These are phyloP conservation scores for Coniferiporia weirii DNA, from an alignment of 1,284 basidiomycete species.

Conservation along the genomic window DNA sequence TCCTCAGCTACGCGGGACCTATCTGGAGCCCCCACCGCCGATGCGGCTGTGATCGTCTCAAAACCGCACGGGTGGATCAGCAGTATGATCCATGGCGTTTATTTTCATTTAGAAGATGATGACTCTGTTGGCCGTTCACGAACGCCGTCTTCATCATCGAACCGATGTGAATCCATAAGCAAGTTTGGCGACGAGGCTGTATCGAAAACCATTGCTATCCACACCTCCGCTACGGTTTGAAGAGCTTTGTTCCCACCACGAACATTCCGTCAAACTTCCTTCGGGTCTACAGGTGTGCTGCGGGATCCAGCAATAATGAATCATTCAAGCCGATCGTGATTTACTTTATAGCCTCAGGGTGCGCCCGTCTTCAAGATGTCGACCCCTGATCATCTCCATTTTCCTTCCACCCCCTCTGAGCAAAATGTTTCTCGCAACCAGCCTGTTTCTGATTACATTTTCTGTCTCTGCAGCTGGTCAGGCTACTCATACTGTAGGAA, in stretches of 20 bases:
- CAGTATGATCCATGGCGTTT: too few species aligned
- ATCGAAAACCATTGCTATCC: background rate
- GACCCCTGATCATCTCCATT: background rate
- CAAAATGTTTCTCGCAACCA: background rate
- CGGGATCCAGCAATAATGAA: background rate
- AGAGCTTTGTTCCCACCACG: background rate
- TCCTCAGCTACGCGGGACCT: too few species aligned
- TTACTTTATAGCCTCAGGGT: background rate
- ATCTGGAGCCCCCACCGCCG: too few species aligned
- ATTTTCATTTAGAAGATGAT: background rate
- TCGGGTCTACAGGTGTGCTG: background rate
- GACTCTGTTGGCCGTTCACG: background rate
- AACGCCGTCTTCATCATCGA: background rate
- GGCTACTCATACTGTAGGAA: constrained; percentile 9
- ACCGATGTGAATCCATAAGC: background rate
- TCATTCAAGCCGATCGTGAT: background rate
- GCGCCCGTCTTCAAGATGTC: background rate
- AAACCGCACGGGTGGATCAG: too few species aligned
- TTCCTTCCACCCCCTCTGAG: too few species aligned
- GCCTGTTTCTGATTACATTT: background rate
- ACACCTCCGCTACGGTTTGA: background rate
- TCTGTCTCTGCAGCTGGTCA: background rate
- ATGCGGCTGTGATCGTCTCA: too few species aligned
- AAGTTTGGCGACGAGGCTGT: background rate
- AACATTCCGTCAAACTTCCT: background rate